These are phyloP conservation scores for Botrytis pseudocinerea DNA, from an alignment of 2,329 filamentous ascomycete species.

Conservation along the genomic window DNA sequence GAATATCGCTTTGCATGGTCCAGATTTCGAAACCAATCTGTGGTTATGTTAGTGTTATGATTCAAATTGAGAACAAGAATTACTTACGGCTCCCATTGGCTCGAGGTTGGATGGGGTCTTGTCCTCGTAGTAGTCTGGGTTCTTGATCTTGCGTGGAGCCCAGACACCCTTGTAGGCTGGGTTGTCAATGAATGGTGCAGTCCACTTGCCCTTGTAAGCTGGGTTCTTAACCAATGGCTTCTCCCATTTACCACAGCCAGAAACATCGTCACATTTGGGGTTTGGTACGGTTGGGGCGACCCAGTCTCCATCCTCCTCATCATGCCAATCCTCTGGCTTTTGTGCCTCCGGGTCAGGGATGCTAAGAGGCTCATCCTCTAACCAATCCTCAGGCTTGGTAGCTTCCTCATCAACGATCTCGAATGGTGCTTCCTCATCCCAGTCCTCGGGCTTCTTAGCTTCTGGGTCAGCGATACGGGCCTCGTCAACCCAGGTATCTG, in stretches of 20 bases:
- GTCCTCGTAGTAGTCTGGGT: constrained; percentile 96
- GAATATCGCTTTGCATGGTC: constrained; percentile 99
- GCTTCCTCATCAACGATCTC: constrained; percentile 95
- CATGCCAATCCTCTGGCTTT: constrained; percentile 99
- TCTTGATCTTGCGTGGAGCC: constrained; percentile 93
- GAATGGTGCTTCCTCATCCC: constrained; percentile 97
- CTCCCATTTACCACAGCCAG: constrained; percentile 92
- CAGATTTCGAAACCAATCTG: constrained; percentile 98
- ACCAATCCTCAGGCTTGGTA: constrained; percentile 91
- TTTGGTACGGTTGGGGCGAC: constrained; percentile 80
- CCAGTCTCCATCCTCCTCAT: constrained; percentile 99
- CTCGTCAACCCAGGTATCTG: constrained; percentile 93
- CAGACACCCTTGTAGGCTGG: constrained; percentile 96
- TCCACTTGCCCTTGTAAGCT: constrained; percentile 99
- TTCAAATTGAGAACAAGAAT: constrained; percentile 21
- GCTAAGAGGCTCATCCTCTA: constrained; percentile 80
- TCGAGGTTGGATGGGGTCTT: constrained; percentile 96
- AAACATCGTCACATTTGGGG: constrained; percentile 90
- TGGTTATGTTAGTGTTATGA: constrained; percentile 21
- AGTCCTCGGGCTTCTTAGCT: constrained; percentile 95
- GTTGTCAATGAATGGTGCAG: constrained; percentile 87
- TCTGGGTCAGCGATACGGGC: constrained; percentile 88
- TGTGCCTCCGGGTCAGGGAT: constrained; percentile 90
- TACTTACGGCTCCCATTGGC: constrained; percentile 91
- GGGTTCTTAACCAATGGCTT: constrained; percentile 87